A percentile compares a stretch with the other conserved stretches of the same genome.
Conservation (phyloP, 805 yeast genomes). For the Soucietia sequanensis region DNA sequence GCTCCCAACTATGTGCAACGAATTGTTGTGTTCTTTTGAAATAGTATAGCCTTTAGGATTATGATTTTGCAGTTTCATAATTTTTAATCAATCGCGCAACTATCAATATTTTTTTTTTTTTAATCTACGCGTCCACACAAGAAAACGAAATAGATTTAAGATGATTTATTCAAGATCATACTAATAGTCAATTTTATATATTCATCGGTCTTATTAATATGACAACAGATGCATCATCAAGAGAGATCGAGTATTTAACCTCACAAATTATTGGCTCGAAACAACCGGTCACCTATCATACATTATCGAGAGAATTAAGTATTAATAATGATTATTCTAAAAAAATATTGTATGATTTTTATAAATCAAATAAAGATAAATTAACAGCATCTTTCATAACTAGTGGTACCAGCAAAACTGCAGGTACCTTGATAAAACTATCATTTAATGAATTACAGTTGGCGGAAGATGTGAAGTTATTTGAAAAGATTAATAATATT, state of each 20-base stretch:
- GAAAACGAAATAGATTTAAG: too few relatives aligned
- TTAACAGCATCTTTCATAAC: conserved; percentile 42
- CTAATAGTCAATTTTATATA: too few relatives aligned
- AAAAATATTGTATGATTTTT: conserved; percentile 35
- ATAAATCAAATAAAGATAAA: conserved; percentile 29
- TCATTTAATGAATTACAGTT: conserved; percentile 22
- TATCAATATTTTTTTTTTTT: too few relatives aligned
- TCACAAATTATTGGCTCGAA: conserved; percentile 19
- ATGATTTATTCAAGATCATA: too few relatives aligned
- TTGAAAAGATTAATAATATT: conserved; percentile 29
- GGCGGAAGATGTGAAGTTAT: conserved; percentile 20
- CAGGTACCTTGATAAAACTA: conserved; percentile 16
- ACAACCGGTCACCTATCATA: conserved; percentile 38
- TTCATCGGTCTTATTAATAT: too few relatives aligned
- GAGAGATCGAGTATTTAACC: conserved; percentile 31
- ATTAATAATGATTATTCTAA: conserved; percentile 42
- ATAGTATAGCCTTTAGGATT: too few relatives aligned
- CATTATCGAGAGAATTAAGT: conserved; percentile 39
- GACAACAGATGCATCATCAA: conserved; percentile 32
- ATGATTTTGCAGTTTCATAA: too few relatives aligned
- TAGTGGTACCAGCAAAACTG: conserved; percentile 28
- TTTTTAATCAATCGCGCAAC: too few relatives aligned
- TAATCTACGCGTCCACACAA: too few relatives aligned
- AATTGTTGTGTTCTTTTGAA: too few relatives aligned
- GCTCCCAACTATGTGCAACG: too few relatives aligned